Percentiles rank a stretch among this genome's conserved stretches.
These are phyloP conservation scores for Cercospora sesami DNA, from an alignment of 2,329 filamentous ascomycete species.

Conservation along the genomic window DNA sequence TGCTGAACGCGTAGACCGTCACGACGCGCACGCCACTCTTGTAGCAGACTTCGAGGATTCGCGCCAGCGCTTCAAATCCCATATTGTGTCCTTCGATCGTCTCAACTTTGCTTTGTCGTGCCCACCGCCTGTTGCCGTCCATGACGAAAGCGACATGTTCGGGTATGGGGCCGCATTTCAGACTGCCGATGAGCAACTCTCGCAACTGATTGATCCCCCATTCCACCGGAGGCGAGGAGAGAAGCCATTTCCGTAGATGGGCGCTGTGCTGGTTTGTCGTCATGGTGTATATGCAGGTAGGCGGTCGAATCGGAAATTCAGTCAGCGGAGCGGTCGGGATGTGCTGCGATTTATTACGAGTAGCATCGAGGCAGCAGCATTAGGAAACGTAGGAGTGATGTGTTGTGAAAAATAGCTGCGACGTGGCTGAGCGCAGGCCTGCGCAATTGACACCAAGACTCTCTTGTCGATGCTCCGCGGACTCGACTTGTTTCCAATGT, in stretches of 20 bases:
- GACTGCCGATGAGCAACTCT: constrained; percentile 81
- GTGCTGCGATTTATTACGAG: background rate
- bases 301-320: background rate
- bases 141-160: constrained; percentile 99
- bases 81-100: constrained; percentile 94
- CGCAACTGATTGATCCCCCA: constrained; percentile 78
- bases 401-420: background rate
- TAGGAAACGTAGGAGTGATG: background rate
- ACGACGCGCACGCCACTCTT: constrained; percentile 95
- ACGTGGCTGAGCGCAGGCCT: constrained; percentile 8
- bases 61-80: constrained; percentile 90
- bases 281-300: constrained; percentile 10
- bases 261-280: constrained; percentile 51
- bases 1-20: constrained; percentile 97
- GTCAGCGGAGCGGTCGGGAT: background rate
- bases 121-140: constrained; percentile 96
- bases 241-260: constrained; percentile 69
- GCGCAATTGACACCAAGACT: background rate
- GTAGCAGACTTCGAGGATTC: constrained; percentile 97
- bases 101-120: constrained; percentile 85
- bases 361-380: constrained; percentile 11
- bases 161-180: constrained; percentile 88
- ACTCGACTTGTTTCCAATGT: constrained; percentile 2
- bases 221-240: constrained; percentile 87
- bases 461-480: background rate